Base-by-base conservation (phyloP, 768 basidiomycete species). In the Mycena venus region DNA sequence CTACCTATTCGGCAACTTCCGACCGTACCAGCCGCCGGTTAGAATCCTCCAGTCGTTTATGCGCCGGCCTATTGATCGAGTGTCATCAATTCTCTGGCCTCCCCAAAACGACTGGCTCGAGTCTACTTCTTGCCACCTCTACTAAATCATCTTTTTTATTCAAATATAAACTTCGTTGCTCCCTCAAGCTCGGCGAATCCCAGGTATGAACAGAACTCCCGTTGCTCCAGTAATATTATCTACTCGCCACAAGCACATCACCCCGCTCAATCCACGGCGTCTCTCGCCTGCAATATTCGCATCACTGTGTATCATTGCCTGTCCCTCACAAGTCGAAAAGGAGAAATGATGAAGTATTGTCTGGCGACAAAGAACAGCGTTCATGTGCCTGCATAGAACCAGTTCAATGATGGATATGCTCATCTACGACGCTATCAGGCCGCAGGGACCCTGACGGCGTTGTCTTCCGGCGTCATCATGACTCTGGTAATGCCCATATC, bases 371-470 rank as follows among this genome's bases (percentile, higher is more conserved):
- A 42, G 11, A 15, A 19, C 17, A 14, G 21, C 4, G 9, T 31
- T 53, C 27, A 58, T 51, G 10, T 49, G n/a, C 11, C 27, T 19
- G 19, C 21, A 31, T 40, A 75, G 74, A 40, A 75, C 74, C 29
- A 75, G 71, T 32, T 42, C 32, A 1, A 63, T 75, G 70, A 58
- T 75, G 65, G 66, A 75, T 42, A 38, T 23, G 59, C 64, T 75
- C 51, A 71, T 75, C 59, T n/a, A 68, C 47, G 59, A 75, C 60
- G 74, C 74, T 7, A 72, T 75, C 2, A 75, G n/a, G 64, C n/a
- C 64, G 74, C 21, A n/a, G 74, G 74, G n/a, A 58, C 29, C 9
- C 55, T 75, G 67, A 75, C 74, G 12, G 60, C 74, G 17, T 15
- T 75, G 60, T 56, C 74, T 10, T 75, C 74, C 8, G 65, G 40